Evolutionary conservation across 2,329 filamentous ascomycete species (phyloP).

Genomic region (Plenodomus tracheiphilus): DNA sequence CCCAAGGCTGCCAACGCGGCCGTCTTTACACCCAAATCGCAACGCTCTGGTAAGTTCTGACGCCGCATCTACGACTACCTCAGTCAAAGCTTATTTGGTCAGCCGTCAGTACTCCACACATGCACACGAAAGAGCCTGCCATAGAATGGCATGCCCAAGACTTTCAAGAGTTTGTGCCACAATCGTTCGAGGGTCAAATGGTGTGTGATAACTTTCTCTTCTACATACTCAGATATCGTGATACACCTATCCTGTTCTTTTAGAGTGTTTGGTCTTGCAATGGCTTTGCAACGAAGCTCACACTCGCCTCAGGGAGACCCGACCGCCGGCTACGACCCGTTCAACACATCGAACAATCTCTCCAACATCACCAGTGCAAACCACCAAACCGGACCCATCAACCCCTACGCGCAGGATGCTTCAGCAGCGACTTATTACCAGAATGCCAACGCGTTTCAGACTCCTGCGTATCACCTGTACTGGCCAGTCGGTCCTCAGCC

Average conservation of each 20-base stretch:
- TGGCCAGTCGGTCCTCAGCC: conserved; percentile 81
- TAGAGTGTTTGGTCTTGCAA: background rate
- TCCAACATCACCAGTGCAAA: conserved; percentile 39
- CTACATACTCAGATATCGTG: background rate
- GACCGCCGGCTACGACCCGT: conserved; percentile 50
- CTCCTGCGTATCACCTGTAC: conserved; percentile 80
- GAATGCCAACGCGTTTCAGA: conserved; percentile 57
- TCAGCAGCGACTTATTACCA: conserved; percentile 67
- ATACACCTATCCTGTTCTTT: background rate
- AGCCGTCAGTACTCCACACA: conserved; percentile 49
- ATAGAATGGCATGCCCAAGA: conserved; percentile 54
- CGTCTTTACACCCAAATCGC: conserved; percentile 74
- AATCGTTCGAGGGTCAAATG: conserved; percentile 57
- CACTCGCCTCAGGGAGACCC: conserved; percentile 35
- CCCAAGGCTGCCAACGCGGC: conserved; percentile 89
- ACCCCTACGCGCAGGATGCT: conserved; percentile 77
- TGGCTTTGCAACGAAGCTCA: conserved; percentile 6
- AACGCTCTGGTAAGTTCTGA: conserved; percentile 44
- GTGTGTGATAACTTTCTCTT: conserved; percentile 42
- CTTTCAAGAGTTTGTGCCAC: conserved; percentile 59
- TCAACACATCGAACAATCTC: conserved; percentile 42
- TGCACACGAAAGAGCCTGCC: conserved; percentile 52
- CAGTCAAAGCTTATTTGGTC: conserved; percentile 18
- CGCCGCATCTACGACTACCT: background rate
- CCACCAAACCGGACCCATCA: conserved; percentile 49